Evolutionary conservation across 371 early-diverging fungal genomes (phyloP), one percentile per base, ranked within the genome.

Genomic region (Thermomucor indicae-seudaticae): DNA sequence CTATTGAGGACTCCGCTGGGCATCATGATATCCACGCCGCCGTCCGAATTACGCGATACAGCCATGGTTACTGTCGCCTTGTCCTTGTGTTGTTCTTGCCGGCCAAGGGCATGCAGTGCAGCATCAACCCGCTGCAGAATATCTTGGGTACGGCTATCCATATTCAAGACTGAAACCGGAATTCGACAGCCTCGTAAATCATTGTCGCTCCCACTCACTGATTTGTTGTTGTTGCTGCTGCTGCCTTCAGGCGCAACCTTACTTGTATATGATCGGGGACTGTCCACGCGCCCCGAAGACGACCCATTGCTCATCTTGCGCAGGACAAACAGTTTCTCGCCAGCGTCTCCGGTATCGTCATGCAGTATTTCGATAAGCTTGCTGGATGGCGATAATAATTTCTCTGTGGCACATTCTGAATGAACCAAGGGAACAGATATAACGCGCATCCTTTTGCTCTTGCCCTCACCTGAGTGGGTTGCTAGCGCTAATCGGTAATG

Each of bases 291-390:
- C 11, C 44, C 40, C 2, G 47, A 24, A 16, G 46, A 30, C 11
- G 43, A 35, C 12, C 44, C 39, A 11, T 25, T 20, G 22, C 25
- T 11, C 14, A 43, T 25, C 37, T 50, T 51, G 27, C 67, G 57
- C 32, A 72, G 46, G 17, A 69, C 60, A 49, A 72, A 69, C 19
- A 57, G n/a, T 43, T 67, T 67, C 40, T 72, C 72, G 30, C 45
- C 49, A 1, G 60, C 51, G n/a, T 56, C 59, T 30, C 60, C 37
- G 1, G 61, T 54, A 31, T 61, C 61, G 49, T 61, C 56, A 27
- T 61, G 55, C 8, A 61, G 35, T 5, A 56, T 41, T 38, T 61
- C 61, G 22, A 49, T 45, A 23, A 61, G 29, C 45, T 54, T 55
- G 17, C 43, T 53, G 31, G 35, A 30, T 6, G 49, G 23, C 11